Evolutionary conservation across 495 filamentous ascomycete species (phyloP), one percentile per base, ranked within the genome.

Genomic region (Bryoglossum gracile): DNA sequence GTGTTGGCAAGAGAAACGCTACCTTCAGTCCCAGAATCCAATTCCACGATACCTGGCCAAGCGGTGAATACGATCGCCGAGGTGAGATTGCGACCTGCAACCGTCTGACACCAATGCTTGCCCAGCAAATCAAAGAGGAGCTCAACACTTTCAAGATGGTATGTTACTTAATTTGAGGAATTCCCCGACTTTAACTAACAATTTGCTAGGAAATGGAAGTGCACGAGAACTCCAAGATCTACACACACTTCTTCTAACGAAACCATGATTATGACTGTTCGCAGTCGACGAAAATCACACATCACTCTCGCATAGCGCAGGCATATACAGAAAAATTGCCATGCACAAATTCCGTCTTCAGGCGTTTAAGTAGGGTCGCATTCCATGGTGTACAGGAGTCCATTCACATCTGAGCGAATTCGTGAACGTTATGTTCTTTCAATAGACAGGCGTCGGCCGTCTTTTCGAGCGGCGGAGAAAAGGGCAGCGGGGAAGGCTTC

Each of bases 121-220:
- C 92, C 26, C 92, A 99, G 63, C 92, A 99, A 64, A 99, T 99
- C 69, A 97, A 97, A 70, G 92, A 99, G 68, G 92, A 99, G 68
- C 74, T 99, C 57, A 99, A 99, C 69, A 91, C 82, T 55, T 99
- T 97, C 75, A 99, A 98, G 62, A 97, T 99, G 92, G 92, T 95
- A 65, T 51, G 83, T 72, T 37, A 3, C 23, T 18, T 23, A n/a
- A 32, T 18, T 0, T 11, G n/a, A n/a, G n/a, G n/a, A n/a, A n/a
- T 43, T 8, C 4, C 17, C 11, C 28, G 21, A 11, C 3, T 6
- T 23, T 22, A 75, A 46, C 58, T 63, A 60, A 60, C 42, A 4
- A 14, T 18, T 25, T 11, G n/a, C 17, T 54, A 98, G 94, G 92
- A 99, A 70, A 99, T 99, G 92, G 92, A 97, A 73, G 92, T 99